Evolutionary conservation across 2,329 filamentous ascomycete species (phyloP).

Genomic region (Cercospora nicotianae): DNA sequence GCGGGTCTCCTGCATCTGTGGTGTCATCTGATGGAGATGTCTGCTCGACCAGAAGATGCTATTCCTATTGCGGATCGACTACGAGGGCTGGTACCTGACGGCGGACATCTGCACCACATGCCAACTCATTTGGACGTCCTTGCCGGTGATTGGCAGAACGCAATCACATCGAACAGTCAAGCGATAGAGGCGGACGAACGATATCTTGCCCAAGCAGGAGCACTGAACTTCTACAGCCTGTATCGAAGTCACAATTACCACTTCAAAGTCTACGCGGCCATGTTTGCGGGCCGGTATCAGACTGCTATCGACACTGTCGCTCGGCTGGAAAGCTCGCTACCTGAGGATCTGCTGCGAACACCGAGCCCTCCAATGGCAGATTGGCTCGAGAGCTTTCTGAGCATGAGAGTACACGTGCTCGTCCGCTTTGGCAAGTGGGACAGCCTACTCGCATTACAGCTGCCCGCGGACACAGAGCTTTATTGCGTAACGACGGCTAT

Average conservation of each 20-base stretch:
- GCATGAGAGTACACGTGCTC: conserved; percentile 67
- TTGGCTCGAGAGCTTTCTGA: conserved; percentile 71
- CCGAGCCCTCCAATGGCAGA: conserved; percentile 73
- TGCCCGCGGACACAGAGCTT: conserved; percentile 60
- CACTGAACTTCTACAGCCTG: conserved; percentile 72
- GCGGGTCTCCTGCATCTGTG: conserved; percentile 73
- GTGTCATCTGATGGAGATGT: conserved; percentile 79
- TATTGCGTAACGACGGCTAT: conserved; percentile 71
- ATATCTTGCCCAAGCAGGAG: conserved; percentile 60
- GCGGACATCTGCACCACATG: conserved; percentile 74
- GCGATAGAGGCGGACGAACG: conserved; percentile 69
- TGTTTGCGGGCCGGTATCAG: conserved; percentile 68
- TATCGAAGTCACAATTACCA: conserved; percentile 76
- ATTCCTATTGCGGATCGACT: conserved; percentile 62
- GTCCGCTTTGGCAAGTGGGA: conserved; percentile 73
- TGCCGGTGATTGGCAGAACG: conserved; percentile 67
- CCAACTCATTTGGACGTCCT: conserved; percentile 74
- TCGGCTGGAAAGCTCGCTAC: conserved; percentile 62
- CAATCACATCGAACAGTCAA: conserved; percentile 65
- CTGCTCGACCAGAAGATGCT: conserved; percentile 62
- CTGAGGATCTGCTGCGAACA: conserved; percentile 63
- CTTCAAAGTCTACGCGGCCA: conserved; percentile 73
- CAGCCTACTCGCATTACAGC: conserved; percentile 58
- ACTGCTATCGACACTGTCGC: conserved; percentile 62
- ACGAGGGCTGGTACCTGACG: conserved; percentile 65